Conservation (phyloP, 2,329 filamentous ascomycete species). For the Byssothecium circinans region DNA sequence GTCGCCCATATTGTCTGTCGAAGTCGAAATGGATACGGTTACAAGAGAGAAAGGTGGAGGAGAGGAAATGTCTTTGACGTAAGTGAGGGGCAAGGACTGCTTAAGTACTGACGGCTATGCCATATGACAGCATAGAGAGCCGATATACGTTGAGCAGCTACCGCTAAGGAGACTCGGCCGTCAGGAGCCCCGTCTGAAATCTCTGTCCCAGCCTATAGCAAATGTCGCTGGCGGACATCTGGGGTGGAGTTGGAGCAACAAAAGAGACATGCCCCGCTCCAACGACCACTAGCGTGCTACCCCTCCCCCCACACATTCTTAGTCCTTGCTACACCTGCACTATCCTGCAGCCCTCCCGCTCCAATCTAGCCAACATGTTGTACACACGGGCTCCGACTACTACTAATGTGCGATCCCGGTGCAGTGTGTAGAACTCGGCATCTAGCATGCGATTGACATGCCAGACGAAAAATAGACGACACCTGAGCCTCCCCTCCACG, state of each 20-base stretch:
- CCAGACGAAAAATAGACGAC: no score
- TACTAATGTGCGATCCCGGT: no score
- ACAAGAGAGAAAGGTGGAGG: slow-evolving; percentile 12
- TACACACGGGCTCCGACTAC: no score
- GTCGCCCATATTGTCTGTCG: slow-evolving; percentile 47
- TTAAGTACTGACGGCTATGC: slow-evolving; percentile 31
- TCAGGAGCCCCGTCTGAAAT: slow-evolving; percentile 22
- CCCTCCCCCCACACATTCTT: slow-evolving; percentile 35
- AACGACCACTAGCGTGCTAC: slow-evolving; percentile 30
- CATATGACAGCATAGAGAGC: no score
- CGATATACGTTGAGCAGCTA: neutral
- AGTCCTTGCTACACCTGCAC: slow-evolving; percentile 3
- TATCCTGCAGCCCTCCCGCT: slow-evolving; percentile 4
- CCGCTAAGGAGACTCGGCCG: slow-evolving; percentile 32
- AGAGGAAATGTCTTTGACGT: slow-evolving; percentile 8
- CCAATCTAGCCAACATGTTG: neutral
- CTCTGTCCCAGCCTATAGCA: slow-evolving; percentile 22
- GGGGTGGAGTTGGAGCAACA: slow-evolving; percentile 27
- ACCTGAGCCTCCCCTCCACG: no score
- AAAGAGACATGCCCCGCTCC: slow-evolving; percentile 33
- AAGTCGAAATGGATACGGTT: neutral
- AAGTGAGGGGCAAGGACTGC: slow-evolving; percentile 18
- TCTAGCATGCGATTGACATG: no score
- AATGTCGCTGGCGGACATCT: slow-evolving; percentile 8
- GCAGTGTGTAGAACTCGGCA: no score